phyloP scores from a whole-genome alignment of 176 grass and related monocot species.

The Alopecurus myosuroides region DNA sequence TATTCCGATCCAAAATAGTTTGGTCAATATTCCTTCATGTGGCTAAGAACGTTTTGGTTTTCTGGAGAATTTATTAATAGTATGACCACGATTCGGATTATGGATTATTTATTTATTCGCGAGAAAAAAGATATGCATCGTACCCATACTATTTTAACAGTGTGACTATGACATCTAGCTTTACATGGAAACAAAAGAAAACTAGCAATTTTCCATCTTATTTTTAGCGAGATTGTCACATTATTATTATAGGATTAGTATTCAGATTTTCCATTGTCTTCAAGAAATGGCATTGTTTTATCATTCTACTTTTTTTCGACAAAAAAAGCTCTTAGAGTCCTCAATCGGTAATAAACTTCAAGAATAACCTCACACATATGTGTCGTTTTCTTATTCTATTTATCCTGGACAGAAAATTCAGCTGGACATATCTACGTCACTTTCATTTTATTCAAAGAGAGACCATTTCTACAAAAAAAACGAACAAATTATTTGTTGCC shows the following conservation, averaged over 20 bases:
- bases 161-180: neutral
- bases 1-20: constrained; percentile 18
- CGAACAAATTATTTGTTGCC: neutral
- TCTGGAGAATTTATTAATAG: too few relatives aligned
- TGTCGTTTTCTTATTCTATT: neutral
- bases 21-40: constrained; percentile 19
- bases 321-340: constrained; percentile 18
- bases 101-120: neutral
- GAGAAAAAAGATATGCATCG: neutral
- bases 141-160: neutral
- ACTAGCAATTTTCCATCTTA: neutral
- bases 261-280: neutral
- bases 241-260: neutral
- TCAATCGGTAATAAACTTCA: neutral
- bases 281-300: too few relatives aligned
- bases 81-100: neutral
- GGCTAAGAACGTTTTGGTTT: constrained; percentile 12
- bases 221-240: neutral
- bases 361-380: neutral
- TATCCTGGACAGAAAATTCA: constrained; percentile 17
- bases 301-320: constrained; percentile 2
- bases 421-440: neutral
- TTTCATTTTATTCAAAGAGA: neutral
- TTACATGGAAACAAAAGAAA: constrained; percentile 9
- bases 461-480: neutral